Evolutionary conservation across 23 red algal genomes (phyloP).

Genomic region (Gracilaria caudata): DNA sequence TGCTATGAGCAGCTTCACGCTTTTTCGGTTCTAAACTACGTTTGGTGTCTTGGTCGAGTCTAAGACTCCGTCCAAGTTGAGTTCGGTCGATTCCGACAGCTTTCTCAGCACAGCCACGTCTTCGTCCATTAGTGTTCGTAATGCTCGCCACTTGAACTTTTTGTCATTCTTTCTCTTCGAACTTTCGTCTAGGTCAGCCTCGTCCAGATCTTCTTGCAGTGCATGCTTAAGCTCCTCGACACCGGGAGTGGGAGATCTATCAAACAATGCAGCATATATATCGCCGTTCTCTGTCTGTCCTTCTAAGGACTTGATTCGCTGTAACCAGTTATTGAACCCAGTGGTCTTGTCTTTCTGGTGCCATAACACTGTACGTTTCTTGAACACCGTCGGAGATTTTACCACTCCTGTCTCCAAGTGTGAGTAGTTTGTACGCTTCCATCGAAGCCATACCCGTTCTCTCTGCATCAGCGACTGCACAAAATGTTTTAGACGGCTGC

Average conservation of each 20-base stretch:
- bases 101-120: conserved; percentile 5
- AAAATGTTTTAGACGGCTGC: conserved; percentile 26
- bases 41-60: background rate
- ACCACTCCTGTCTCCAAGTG: conserved; percentile 13
- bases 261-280: conserved; percentile 2
- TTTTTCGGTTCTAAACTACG: background rate
- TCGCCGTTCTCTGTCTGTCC: background rate
- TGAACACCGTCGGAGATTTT: conserved; percentile 35
- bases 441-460: conserved; percentile 47
- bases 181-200: conserved; percentile 6
- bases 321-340: conserved; percentile 5
- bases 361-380: conserved; percentile 39
- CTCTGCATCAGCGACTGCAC: conserved; percentile 29
- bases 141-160: conserved; percentile 51
- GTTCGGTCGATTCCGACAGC: conserved; percentile 11
- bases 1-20: background rate
- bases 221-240: conserved; percentile 18
- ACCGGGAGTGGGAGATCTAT: conserved; percentile 12
- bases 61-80: background rate
- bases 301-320: conserved; percentile 1
- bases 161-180: conserved; percentile 53
- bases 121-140: conserved; percentile 46
- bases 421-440: conserved; percentile 45
- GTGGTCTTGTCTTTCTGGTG: conserved; percentile 20
- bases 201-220: conserved; percentile 54